Evolutionary conservation across 2,329 filamentous ascomycete genomes (phyloP).

Genomic region (Gnomoniopsis sp.): DNA sequence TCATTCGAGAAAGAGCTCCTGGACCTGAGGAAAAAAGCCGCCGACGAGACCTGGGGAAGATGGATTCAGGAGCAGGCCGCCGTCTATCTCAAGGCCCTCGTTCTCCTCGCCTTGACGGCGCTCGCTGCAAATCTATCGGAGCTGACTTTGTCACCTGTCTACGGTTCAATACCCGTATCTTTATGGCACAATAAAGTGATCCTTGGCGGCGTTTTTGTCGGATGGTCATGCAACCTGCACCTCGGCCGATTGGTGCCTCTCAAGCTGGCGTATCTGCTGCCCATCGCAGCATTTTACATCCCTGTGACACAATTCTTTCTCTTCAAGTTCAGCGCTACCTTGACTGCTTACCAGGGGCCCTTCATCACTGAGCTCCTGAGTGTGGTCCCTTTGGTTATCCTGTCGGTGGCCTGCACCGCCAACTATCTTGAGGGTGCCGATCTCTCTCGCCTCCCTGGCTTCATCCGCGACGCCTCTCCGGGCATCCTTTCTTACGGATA

Average conservation of each 20-base stretch:
- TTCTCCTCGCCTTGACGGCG: constrained; percentile 56
- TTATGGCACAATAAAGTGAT: constrained; percentile 68
- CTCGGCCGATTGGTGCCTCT: constrained; percentile 47
- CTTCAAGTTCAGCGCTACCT: constrained; percentile 59
- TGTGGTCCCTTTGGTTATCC: constrained; percentile 63
- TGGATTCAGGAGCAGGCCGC: constrained; percentile 34
- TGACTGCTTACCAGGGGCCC: constrained; percentile 72
- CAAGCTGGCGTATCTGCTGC: constrained; percentile 54
- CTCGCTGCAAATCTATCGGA: constrained; percentile 68
- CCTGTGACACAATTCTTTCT: constrained; percentile 71
- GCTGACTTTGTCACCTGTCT: constrained; percentile 78
- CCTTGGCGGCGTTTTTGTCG: constrained; percentile 64
- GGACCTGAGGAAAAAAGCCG: constrained; percentile 44
- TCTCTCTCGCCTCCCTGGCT: constrained; percentile 50
- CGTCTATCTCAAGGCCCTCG: constrained; percentile 38
- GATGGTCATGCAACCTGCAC: constrained; percentile 65
- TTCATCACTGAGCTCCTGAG: constrained; percentile 71
- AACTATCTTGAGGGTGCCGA: constrained; percentile 62
- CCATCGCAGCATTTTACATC: constrained; percentile 71
- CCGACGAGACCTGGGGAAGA: constrained; percentile 31
- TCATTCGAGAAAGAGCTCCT: constrained; percentile 53
- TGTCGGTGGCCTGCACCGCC: constrained; percentile 62
- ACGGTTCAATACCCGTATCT: constrained; percentile 76
- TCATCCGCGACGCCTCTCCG: constrained; percentile 60
- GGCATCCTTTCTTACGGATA: constrained; percentile 65